Conservation (phyloP, 495 filamentous ascomycete genomes). For the Penicillium verhagenii region DNA sequence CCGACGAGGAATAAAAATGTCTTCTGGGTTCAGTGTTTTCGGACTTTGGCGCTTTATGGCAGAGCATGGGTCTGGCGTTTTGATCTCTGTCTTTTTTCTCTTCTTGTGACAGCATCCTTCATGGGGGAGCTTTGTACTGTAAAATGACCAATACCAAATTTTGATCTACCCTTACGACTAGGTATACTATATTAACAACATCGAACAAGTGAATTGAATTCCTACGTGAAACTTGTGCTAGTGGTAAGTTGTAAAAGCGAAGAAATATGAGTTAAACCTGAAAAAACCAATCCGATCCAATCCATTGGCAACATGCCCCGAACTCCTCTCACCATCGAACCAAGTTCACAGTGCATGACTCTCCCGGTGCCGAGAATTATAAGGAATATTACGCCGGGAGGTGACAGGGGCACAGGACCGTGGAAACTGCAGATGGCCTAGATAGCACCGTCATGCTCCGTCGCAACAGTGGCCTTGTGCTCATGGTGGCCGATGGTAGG, state of each 20-base stretch:
- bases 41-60: conserved; percentile 32
- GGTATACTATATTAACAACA: not conserved
- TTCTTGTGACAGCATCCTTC: not conserved
- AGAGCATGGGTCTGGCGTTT: conserved; percentile 36
- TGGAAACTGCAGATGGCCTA: not conserved
- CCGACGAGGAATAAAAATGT: conserved; percentile 33
- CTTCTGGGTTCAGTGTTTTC: conserved; percentile 19
- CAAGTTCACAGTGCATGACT: not conserved
- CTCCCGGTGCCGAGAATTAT: too few species aligned
- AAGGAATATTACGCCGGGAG: not conserved
- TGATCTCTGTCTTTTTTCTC: conserved; percentile 14
- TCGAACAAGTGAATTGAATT: not conserved
- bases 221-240: not conserved
- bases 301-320: too few species aligned
- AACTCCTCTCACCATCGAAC: not conserved
- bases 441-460: conserved; percentile 1
- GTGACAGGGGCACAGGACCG: not conserved
- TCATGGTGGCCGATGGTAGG: conserved; percentile 5
- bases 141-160: conserved; percentile 21
- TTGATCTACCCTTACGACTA: not conserved
- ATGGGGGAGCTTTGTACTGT: conserved; percentile 15
- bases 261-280: too few species aligned
- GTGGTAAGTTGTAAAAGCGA: too few species aligned
- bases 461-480: not conserved
- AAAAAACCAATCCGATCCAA: too few species aligned